These are phyloP conservation scores for Phylloporus scabripes DNA, from an alignment of 768 basidiomycete species.

Conservation along the genomic window DNA sequence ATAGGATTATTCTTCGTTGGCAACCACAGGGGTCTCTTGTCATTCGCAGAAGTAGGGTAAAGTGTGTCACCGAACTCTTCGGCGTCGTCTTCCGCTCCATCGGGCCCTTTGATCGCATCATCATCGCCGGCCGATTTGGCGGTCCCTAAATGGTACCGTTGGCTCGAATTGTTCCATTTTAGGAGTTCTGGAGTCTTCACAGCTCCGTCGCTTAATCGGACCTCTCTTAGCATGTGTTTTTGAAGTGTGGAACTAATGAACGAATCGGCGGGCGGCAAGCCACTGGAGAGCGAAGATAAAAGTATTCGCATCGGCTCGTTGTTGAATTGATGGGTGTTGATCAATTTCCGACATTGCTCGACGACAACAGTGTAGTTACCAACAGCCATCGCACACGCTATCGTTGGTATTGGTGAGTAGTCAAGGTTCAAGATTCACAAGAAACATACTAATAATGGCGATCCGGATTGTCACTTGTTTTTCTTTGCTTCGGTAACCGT, in stretches of 20 bases:
- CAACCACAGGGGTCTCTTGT: slow-evolving; percentile 33
- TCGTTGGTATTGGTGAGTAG: background rate
- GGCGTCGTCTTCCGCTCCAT: slow-evolving; percentile 30
- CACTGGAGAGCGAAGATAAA: slow-evolving; percentile 65
- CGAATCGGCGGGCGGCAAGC: slow-evolving; percentile 62
- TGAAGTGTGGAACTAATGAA: slow-evolving; percentile 77
- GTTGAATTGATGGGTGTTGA: slow-evolving; percentile 75
- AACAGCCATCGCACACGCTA: slow-evolving; percentile 69
- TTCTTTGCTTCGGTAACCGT: slow-evolving; percentile 58
- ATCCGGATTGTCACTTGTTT: slow-evolving; percentile 70
- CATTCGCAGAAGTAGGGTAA: slow-evolving; percentile 11
- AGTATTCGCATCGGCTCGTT: slow-evolving; percentile 81
- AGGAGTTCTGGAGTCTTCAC: slow-evolving; percentile 56
- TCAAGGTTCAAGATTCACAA: background rate
- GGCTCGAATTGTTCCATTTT: slow-evolving; percentile 55
- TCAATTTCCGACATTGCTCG: slow-evolving; percentile 72
- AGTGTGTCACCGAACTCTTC: slow-evolving; percentile 25
- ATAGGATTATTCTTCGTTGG: slow-evolving; percentile 71
- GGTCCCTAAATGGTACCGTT: slow-evolving; percentile 48
- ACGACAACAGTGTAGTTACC: slow-evolving; percentile 54
- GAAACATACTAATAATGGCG: slow-evolving; percentile 61
- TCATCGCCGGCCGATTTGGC: slow-evolving; percentile 19
- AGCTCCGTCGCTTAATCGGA: slow-evolving; percentile 62
- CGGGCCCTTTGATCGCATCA: slow-evolving; percentile 12
- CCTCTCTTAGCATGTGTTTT: slow-evolving; percentile 79